phyloP scores from a whole-genome alignment of 2,329 filamentous ascomycete genomes.

The Xylariomycetidae sp. region DNA sequence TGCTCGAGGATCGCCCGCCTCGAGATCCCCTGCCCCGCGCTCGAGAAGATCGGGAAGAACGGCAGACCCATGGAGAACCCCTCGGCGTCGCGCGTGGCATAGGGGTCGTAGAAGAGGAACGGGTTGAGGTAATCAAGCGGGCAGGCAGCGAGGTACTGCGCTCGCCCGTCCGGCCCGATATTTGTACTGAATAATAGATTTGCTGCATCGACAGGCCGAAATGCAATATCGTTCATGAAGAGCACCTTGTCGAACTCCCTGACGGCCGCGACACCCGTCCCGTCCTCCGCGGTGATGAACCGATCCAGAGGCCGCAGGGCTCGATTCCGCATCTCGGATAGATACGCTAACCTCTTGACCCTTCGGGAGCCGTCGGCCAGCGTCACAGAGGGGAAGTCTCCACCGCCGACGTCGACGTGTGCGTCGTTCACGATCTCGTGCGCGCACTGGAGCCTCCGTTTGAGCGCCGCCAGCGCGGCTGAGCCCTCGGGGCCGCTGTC shows the following conservation, averaged over 20 bases:
- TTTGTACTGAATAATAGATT: slow-evolving; percentile 61
- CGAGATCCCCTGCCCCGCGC: slow-evolving; percentile 45
- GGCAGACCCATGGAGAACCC: slow-evolving; percentile 60
- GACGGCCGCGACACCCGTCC: slow-evolving; percentile 30
- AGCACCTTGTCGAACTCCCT: slow-evolving; percentile 51
- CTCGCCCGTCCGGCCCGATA: slow-evolving; percentile 41
- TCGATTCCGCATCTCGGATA: slow-evolving; percentile 68
- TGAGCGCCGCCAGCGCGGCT: slow-evolving; percentile 49
- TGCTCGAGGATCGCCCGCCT: slow-evolving; percentile 59
- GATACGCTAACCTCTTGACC: slow-evolving; percentile 69
- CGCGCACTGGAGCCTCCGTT: slow-evolving; percentile 38
- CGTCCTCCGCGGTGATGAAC: no score
- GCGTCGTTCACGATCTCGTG: slow-evolving; percentile 55
- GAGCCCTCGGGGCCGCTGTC: slow-evolving; percentile 55
- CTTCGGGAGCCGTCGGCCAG: slow-evolving; percentile 58
- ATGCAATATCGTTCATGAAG: slow-evolving; percentile 64
- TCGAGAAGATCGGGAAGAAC: slow-evolving; percentile 64
- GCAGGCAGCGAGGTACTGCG: slow-evolving; percentile 64
- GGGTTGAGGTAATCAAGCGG: slow-evolving; percentile 66
- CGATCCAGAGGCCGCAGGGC: slow-evolving; percentile 60
- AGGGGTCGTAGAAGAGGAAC: slow-evolving; percentile 69
- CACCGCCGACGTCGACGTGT: slow-evolving; percentile 50
- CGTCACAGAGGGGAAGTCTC: slow-evolving; percentile 54
- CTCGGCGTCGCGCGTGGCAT: slow-evolving; percentile 63
- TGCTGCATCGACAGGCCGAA: slow-evolving; percentile 46